Conservation (phyloP, 1,284 basidiomycete genomes). For the Ceratobasidium theobromae region DNA sequence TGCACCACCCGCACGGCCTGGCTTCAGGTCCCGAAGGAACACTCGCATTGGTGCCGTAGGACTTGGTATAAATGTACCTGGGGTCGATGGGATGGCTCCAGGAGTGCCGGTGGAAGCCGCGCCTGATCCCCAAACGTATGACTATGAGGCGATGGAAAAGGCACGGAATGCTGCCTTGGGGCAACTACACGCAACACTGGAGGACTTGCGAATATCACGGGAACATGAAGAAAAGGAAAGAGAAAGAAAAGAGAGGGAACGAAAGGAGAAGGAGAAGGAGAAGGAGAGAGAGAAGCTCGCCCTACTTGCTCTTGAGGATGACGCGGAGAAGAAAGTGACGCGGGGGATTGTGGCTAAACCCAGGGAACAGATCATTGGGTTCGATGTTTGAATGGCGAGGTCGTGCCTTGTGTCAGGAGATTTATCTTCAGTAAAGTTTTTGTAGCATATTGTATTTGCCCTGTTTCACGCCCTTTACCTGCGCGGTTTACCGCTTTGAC, state of each 20-base stretch:
- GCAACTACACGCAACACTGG: conserved; percentile 27
- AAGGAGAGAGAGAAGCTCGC: conserved; percentile 28
- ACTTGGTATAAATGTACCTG: conserved; percentile 20
- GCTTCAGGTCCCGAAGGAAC: conserved; percentile 25
- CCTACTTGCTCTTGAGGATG: conserved; percentile 24
- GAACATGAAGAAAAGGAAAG: conserved; percentile 21
- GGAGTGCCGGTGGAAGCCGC: conserved; percentile 1
- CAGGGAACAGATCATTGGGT: conserved; percentile 29
- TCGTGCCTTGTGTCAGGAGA: too few species aligned
- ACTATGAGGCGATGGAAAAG: conserved; percentile 29
- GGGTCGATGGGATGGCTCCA: conserved; percentile 21
- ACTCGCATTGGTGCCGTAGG: conserved; percentile 29
- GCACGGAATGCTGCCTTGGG: conserved; percentile 26
- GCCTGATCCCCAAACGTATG: conserved; percentile 26
- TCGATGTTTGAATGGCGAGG: conserved; percentile 11
- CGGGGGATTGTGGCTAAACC: conserved; percentile 22
- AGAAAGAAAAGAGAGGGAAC: conserved; percentile 25
- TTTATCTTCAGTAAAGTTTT: too few species aligned
- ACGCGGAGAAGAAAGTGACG: conserved; percentile 13
- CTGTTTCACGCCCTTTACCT: background rate
- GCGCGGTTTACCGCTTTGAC: background rate
- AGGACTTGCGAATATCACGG: conserved; percentile 26
- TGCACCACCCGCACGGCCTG: conserved; percentile 10
- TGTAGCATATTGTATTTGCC: conserved; percentile 10
- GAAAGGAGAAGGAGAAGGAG: conserved; percentile 4